Conservation (phyloP, 805 yeast species). For the Metschnikowia amazonensis region DNA sequence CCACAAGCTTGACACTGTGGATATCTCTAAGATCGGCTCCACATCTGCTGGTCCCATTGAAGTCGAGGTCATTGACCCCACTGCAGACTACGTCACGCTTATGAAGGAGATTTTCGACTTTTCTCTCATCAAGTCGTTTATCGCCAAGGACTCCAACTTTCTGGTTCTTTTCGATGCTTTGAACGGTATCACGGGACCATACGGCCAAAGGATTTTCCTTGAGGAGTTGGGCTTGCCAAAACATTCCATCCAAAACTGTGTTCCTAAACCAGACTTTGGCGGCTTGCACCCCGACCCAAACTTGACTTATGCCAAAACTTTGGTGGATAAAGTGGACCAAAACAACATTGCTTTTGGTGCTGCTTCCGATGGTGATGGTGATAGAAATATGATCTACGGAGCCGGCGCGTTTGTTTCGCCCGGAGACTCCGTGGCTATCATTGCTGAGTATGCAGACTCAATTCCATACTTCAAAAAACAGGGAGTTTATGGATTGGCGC, state of each 20-base stretch:
- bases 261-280: constrained; percentile 87
- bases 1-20: constrained; percentile 60
- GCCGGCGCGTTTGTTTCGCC: constrained; percentile 93
- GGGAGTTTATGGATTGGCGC: constrained; percentile 89
- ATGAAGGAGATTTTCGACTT: constrained; percentile 87
- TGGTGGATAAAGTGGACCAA: constrained; percentile 81
- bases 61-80: constrained; percentile 81
- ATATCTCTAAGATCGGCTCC: constrained; percentile 56
- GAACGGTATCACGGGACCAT: constrained; percentile 97
- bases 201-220: constrained; percentile 78
- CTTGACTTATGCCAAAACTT: constrained; percentile 84
- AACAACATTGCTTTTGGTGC: constrained; percentile 90
- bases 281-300: constrained; percentile 98
- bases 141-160: constrained; percentile 53
- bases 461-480: constrained; percentile 88
- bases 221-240: constrained; percentile 78
- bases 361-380: constrained; percentile 99
- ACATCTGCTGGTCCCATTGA: constrained; percentile 52
- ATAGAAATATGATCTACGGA: constrained; percentile 97
- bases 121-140: constrained; percentile 68
- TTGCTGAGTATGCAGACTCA: constrained; percentile 82
- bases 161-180: constrained; percentile 81
- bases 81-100: constrained; percentile 71
- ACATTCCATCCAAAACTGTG: constrained; percentile 70
- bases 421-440: constrained; percentile 96